These are phyloP conservation scores for Mortierella sp. DNA, from an alignment of 371 early-diverging fungal species.

Conservation along the genomic window DNA sequence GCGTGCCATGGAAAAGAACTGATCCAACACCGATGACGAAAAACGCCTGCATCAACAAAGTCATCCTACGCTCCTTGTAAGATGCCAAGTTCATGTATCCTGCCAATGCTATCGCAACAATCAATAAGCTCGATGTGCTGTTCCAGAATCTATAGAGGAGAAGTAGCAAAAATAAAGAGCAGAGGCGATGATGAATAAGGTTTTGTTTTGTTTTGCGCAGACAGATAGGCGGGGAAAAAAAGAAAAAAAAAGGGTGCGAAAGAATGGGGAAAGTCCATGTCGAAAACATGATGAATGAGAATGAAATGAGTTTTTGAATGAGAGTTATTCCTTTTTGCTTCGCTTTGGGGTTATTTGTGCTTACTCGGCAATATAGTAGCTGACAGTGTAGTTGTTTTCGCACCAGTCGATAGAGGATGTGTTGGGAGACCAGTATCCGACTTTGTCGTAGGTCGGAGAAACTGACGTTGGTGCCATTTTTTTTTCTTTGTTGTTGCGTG, in stretches of 20 bases:
- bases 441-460: slow-evolving; percentile 32
- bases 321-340: too few species aligned
- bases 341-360: too few species aligned
- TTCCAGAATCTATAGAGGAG: slow-evolving; percentile 19
- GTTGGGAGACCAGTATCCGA: slow-evolving; percentile 57
- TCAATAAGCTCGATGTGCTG: neutral
- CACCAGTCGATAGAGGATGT: slow-evolving; percentile 70
- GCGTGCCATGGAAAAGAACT: slow-evolving; percentile 48
- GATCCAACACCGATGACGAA: slow-evolving; percentile 23
- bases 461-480: neutral
- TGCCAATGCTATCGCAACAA: slow-evolving; percentile 17
- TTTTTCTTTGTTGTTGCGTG: neutral
- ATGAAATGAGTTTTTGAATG: too few species aligned
- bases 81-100: slow-evolving; percentile 3
- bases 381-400: slow-evolving; percentile 71
- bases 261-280: neutral
- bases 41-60: neutral
- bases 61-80: neutral
- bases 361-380: slow-evolving; percentile 74
- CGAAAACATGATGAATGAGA: neutral
- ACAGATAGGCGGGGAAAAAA: neutral
- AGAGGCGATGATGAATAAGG: neutral
- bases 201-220: too few species aligned
- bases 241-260: neutral
- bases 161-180: slow-evolving; percentile 14